Base-by-base conservation (phyloP, 441 rosid species). In the Biscutella auriculata region DNA sequence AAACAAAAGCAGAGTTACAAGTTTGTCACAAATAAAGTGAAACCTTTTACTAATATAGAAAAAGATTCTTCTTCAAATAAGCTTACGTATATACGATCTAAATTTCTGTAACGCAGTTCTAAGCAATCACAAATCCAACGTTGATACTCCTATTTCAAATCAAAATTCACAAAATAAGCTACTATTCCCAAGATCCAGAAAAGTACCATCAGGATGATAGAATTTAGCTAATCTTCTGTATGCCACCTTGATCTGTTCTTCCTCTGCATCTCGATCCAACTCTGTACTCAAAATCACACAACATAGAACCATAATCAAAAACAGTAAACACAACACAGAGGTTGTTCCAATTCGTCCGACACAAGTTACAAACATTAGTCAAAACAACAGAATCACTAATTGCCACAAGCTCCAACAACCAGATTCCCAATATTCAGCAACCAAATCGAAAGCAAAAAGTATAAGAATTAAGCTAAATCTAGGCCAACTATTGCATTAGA, bases 161-260 rank as follows among this genome's bases (percentile, higher is more conserved):
- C n/a, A n/a, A n/a, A n/a, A n/a, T n/a, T n/a, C n/a, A n/a, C n/a
- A n/a, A n/a, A n/a, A n/a, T n/a, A n/a, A n/a, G n/a, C n/a, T n/a
- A n/a, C n/a, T n/a, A n/a, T n/a, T n/a, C n/a, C 28, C 3, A 26
- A 53, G 63, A 40, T 42, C 11, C 23, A 63, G 39, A 30, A 53
- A 69, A 74, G 53, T 75, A 88, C 98, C 97, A 78, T 92, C 98
- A 0, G 98, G 98, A 66, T 92, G 98, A 68, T 83, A 92, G 66
- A 69, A 88, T 52, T 92, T 92, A 56, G 97, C 98, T 78, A 88
- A 74, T 49, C 95, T 76, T 71, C 97, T 78, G 47, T 86, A 92
- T 3, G 97, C 95, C 33, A 82, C 44, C 76, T 92, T 92, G 54
- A 92, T 83, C 73, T 84, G 77, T 50, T 84, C 95, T 21, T 83